Conservation (phyloP, 345 rosid genomes). For the Gossypium turneri region DNA sequence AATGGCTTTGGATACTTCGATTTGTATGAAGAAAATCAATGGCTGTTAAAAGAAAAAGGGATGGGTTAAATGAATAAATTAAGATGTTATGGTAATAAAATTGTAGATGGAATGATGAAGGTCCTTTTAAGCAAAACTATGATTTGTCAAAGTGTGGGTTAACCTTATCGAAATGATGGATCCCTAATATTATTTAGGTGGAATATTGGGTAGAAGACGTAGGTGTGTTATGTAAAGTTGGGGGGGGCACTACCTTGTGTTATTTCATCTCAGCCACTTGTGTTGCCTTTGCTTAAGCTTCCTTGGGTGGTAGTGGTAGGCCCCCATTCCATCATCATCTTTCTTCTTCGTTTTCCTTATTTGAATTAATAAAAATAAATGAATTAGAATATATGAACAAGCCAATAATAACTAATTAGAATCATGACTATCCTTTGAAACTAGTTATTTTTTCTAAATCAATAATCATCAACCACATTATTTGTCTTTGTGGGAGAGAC, state of each 20-base stretch:
- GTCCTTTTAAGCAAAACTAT: too few relatives aligned
- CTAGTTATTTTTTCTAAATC: background rate
- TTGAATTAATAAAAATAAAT: too few relatives aligned
- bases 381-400: background rate
- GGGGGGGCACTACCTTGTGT: background rate
- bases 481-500: background rate
- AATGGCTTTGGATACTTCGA: too few relatives aligned
- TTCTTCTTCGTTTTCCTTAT: too few relatives aligned
- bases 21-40: too few relatives aligned
- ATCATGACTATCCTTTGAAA: slow-evolving; percentile 5
- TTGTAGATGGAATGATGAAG: too few relatives aligned
- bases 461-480: background rate
- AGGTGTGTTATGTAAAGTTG: background rate
- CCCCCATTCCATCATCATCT: background rate
- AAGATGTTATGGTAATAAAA: too few relatives aligned
- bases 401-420: background rate
- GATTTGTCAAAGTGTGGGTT: background rate
- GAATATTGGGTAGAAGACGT: background rate
- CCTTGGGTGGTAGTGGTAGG: slow-evolving; percentile 5
- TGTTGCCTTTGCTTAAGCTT: background rate
- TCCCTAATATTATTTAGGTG: background rate
- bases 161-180: background rate
- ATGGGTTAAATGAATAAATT: too few relatives aligned
- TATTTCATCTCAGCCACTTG: background rate
- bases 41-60: too few relatives aligned